Evolutionary conservation across 805 yeast genomes (phyloP), one percentile per base, ranked within the genome.

Genomic region (Myxozyma geophila): DNA sequence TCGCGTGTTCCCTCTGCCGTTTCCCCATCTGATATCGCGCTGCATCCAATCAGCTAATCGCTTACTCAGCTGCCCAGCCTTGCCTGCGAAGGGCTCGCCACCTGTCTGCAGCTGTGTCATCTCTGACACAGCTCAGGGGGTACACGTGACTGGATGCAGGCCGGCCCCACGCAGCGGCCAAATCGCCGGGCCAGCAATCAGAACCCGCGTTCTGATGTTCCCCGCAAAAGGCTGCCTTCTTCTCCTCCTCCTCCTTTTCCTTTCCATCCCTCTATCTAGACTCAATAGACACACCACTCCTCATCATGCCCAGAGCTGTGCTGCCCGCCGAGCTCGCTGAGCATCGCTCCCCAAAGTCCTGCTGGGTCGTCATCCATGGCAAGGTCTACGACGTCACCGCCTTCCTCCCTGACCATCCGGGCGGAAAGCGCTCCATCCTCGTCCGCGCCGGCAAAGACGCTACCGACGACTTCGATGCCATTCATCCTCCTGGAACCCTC

Each of bases 401-500:
- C 7, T 78, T 74, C 58, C 63, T 77, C 12, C 64, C 63, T 13
- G 62, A 63, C 41, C 72, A 74, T 40, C 87, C 87, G 1, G 87
- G 87, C 23, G 87, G 87, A n/a, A 72, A 70, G 52, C 67, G 70
- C 13, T 78, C 81, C 17, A 77, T 84, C 43, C 70, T 82, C 59
- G 75, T 74, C 40, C 76, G 76, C 67, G 86, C 84, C 7, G 87
- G 86, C 23, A 76, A 76, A 60, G 85, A 84, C 70, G 87, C 83
- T 5, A 77, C 83, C 36, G 60, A 64, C 21, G 75, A 73, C 23
- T 73, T 73, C 47, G 72, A 69, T 46, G 54, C 68, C 7, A 76
- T 74, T 21, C 78, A 76, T 56, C 54, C 69, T 17, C 62, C 60
- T 0, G 68, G 73, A 49, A 71, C 73, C 33, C 73, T 72, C 33